Conservation (phyloP, 2,329 filamentous ascomycete species). For the Rachicladosporium sp. region DNA sequence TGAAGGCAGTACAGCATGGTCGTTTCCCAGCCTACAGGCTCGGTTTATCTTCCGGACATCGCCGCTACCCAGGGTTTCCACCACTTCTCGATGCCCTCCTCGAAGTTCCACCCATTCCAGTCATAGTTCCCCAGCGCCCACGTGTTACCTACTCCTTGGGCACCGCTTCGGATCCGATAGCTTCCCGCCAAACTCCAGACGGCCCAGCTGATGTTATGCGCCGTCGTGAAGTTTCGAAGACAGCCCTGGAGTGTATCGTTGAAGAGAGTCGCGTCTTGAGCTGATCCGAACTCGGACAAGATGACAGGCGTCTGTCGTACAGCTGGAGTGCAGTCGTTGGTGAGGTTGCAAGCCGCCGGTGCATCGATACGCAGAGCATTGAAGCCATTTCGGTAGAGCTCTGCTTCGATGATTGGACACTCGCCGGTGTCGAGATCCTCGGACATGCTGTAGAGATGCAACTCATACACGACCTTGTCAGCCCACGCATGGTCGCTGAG, state of each 20-base stretch:
- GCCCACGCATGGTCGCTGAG: constrained; percentile 35
- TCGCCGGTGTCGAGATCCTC: constrained; percentile 28
- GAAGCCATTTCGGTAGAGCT: constrained; percentile 39
- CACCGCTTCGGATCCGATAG: constrained; percentile 34
- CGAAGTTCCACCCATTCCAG: constrained; percentile 37
- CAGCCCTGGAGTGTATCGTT: constrained; percentile 37
- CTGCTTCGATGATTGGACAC: constrained; percentile 37
- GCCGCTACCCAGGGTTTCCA: constrained; percentile 40
- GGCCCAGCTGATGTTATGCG: constrained; percentile 37
- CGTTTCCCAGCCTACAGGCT: too few relatives aligned
- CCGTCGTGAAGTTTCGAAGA: constrained; percentile 32
- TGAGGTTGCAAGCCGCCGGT: constrained; percentile 25
- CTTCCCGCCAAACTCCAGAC: constrained; percentile 39
- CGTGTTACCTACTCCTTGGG: constrained; percentile 34
- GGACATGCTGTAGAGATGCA: constrained; percentile 31
- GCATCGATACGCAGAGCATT: constrained; percentile 31
- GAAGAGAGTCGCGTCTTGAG: constrained; percentile 28
- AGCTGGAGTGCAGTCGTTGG: constrained; percentile 22
- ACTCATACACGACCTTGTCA: constrained; percentile 37
- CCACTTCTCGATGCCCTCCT: constrained; percentile 34
- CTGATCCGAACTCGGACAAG: constrained; percentile 26
- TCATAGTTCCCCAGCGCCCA: constrained; percentile 38
- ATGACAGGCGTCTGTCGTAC: constrained; percentile 26
- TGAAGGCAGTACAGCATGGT: too few relatives aligned
- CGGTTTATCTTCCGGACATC: constrained; percentile 28